Evolutionary conservation across 306 rosid genomes (phyloP).

Genomic region (Cucurbita argyrosperma): DNA sequence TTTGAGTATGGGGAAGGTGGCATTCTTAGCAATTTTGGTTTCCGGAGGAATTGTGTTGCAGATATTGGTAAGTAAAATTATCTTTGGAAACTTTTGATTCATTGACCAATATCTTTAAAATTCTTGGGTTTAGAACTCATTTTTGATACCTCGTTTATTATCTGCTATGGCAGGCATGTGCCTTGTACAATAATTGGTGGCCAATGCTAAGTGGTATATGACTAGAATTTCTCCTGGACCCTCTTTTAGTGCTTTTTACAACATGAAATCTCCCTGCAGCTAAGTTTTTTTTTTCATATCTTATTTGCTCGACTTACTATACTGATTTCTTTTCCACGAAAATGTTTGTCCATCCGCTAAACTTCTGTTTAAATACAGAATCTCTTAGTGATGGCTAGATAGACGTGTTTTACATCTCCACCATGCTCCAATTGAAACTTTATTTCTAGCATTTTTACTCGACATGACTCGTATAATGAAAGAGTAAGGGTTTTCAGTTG

Average conservation of each 20-base stretch:
- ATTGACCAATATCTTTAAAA: neutral
- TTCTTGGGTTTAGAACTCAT: neutral
- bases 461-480: neutral
- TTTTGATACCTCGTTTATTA: constrained; percentile 5
- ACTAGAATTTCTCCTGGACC: neutral
- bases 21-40: constrained; percentile 65
- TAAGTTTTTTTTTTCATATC: neutral
- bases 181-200: constrained; percentile 92
- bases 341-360: neutral
- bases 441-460: neutral
- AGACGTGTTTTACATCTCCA: neutral
- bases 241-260: neutral
- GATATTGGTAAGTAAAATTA: constrained; percentile 53
- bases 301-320: neutral
- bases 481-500: neutral
- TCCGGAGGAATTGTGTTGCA: constrained; percentile 79
- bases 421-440: neutral
- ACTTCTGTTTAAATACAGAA: neutral
- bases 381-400: neutral
- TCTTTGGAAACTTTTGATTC: neutral
- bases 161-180: constrained; percentile 68
- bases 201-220: constrained; percentile 75
- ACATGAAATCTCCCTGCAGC: neutral
- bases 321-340: neutral
- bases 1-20: constrained; percentile 59